Conservation (phyloP, 208 protist genomes). For the Leishmania arabica region DNA sequence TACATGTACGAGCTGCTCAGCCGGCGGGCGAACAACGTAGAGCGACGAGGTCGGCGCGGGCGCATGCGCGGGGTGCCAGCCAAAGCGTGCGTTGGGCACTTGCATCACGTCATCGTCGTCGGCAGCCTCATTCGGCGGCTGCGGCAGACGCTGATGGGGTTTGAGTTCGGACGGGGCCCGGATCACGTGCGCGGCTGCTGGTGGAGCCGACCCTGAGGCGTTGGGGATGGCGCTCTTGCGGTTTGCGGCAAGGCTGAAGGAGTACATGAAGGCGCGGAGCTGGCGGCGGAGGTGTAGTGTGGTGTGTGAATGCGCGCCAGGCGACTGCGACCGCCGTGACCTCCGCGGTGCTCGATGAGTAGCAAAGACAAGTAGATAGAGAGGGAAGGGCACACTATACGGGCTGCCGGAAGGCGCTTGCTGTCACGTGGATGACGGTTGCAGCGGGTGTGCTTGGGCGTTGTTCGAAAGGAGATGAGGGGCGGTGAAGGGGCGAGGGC, state of each 20-base stretch:
- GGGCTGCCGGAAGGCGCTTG: background rate
- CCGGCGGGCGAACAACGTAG: background rate
- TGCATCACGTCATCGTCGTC: background rate
- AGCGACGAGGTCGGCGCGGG: conserved; percentile 7
- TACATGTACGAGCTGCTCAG: conserved; percentile 11
- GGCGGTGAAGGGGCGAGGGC: background rate
- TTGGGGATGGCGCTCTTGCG: conserved; percentile 1
- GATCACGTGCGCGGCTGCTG: conserved; percentile 3
- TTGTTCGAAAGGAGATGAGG: background rate
- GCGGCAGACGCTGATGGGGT: background rate
- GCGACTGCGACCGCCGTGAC: background rate
- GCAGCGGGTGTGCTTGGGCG: background rate
- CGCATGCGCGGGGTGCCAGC: conserved; percentile 1
- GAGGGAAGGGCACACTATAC: background rate
- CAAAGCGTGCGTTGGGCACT: background rate
- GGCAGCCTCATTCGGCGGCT: background rate
- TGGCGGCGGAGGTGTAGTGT: background rate
- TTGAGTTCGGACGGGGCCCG: conserved; percentile 8
- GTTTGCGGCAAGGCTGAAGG: conserved; percentile 11
- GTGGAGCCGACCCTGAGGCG: conserved; percentile 5
- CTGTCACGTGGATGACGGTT: background rate
- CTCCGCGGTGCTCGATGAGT: background rate
- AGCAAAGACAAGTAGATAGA: background rate
- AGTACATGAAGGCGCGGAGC: conserved; percentile 16
- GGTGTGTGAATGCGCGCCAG: background rate